These are phyloP conservation scores for Parachaetomium inaequale DNA, from an alignment of 495 filamentous ascomycete species.

Conservation along the genomic window DNA sequence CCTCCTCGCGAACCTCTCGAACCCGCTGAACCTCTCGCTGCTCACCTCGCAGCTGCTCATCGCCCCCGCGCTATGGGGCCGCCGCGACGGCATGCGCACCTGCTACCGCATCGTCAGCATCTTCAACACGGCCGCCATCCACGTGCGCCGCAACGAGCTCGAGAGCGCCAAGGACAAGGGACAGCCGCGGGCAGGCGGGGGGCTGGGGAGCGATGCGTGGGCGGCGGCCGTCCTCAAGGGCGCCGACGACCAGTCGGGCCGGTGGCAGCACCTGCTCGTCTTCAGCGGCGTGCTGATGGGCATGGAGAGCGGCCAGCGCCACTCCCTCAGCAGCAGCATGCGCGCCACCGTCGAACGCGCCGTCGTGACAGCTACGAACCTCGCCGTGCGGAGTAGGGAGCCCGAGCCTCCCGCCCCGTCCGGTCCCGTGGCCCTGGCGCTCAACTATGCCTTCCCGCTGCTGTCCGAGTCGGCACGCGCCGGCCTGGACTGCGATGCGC, in stretches of 20 bases:
- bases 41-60: conserved; percentile 86
- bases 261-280: conserved; percentile 85
- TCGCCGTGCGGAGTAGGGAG: conserved; percentile 51
- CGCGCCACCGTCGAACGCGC: conserved; percentile 71
- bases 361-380: conserved; percentile 72
- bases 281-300: conserved; percentile 80
- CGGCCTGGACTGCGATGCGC: conserved; percentile 65
- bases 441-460: conserved; percentile 75
- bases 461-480: conserved; percentile 57
- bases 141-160: conserved; percentile 54
- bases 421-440: conserved; percentile 62
- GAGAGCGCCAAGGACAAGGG: conserved; percentile 47
- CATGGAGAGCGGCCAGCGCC: conserved; percentile 65
- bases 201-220: conserved; percentile 69
- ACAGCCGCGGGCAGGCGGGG: conserved; percentile 41
- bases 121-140: conserved; percentile 78
- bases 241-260: conserved; percentile 73
- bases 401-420: conserved; percentile 52
- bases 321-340: conserved; percentile 58
- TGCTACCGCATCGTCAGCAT: conserved; percentile 76
- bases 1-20: conserved; percentile 76
- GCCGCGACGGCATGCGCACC: conserved; percentile 62
- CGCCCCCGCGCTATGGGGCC: conserved; percentile 78
- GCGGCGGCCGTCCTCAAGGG: conserved; percentile 76
- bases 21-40: conserved; percentile 85